phyloP scores from a whole-genome alignment of 2,329 filamentous ascomycete genomes.

The Pezicula neosporulosa region DNA sequence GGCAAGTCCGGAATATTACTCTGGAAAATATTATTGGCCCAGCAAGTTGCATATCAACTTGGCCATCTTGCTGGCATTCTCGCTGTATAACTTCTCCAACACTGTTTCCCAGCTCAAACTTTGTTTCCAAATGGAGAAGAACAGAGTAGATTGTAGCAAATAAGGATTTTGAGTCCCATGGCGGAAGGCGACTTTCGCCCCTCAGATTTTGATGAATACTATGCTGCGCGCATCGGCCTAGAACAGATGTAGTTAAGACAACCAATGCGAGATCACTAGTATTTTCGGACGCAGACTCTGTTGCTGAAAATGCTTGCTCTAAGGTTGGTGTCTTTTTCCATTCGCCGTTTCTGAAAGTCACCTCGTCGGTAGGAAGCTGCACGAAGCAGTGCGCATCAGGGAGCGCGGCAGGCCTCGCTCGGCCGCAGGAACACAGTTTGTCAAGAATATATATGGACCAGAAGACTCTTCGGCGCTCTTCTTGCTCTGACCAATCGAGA shows the following conservation, averaged over 20 bases:
- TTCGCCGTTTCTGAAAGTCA: conserved; percentile 14
- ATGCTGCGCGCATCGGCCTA: conserved; percentile 30
- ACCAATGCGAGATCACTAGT: conserved; percentile 25
- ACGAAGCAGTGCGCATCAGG: conserved; percentile 30
- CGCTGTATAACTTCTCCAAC: conserved; percentile 15
- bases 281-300: conserved; percentile 12
- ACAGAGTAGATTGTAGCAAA: conserved; percentile 29
- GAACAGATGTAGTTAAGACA: conserved; percentile 29
- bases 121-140: conserved; percentile 29
- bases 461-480: conserved; percentile 32
- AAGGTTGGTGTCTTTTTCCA: conserved; percentile 15
- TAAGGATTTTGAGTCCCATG: conserved; percentile 33
- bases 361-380: conserved; percentile 27
- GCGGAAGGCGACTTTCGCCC: conserved; percentile 21
- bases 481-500: conserved; percentile 21
- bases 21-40: conserved; percentile 29
- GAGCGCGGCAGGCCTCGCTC: conserved; percentile 30
- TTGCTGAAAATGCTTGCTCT: conserved; percentile 4
- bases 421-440: conserved; percentile 32
- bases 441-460: conserved; percentile 38
- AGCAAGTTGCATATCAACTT: conserved; percentile 15
- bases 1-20: conserved; percentile 30
- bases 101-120: conserved; percentile 23
- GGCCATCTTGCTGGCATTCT: conserved; percentile 1
- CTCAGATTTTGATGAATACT: conserved; percentile 18